These are phyloP conservation scores for Saccharomyces hybrid DNA, from an alignment of 1,139 yeast genomes.

Conservation along the genomic window DNA sequence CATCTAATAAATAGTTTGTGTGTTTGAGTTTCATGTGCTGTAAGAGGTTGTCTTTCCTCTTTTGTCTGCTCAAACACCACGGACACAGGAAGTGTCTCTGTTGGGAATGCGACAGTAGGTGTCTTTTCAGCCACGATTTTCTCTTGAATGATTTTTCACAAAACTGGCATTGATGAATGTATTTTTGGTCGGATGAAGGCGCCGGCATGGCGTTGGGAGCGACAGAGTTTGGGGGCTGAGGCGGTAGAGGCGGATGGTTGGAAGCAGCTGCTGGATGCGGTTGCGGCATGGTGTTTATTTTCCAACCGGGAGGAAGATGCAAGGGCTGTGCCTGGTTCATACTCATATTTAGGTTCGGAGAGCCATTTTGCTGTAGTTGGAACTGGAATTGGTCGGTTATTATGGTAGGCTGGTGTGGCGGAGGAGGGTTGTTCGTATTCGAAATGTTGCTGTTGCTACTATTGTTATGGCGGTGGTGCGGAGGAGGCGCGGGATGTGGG, in stretches of 20 bases:
- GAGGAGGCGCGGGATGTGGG: constrained; percentile 1
- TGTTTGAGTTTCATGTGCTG: constrained; percentile 30
- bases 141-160: constrained; percentile 73
- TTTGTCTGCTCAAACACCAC: constrained; percentile 72
- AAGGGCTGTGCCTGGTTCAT: background rate
- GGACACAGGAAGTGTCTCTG: constrained; percentile 80
- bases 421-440: background rate
- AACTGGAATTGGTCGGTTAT: background rate
- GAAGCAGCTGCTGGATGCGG: constrained; percentile 10
- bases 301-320: background rate
- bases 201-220: background rate
- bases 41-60: constrained; percentile 50
- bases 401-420: background rate
- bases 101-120: constrained; percentile 76
- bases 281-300: constrained; percentile 4
- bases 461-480: constrained; percentile 5
- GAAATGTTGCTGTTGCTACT: background rate
- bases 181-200: constrained; percentile 2
- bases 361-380: background rate
- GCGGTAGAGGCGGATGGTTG: constrained; percentile 1
- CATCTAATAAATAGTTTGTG: constrained; percentile 22
- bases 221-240: constrained; percentile 44
- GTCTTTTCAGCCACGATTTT: constrained; percentile 89
- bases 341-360: background rate
- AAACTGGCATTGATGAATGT: constrained; percentile 68